Percentiles rank a stretch among this genome's conserved stretches.
These are phyloP conservation scores for Clohesyomyces aquaticus DNA, from an alignment of 495 filamentous ascomycete species.

Conservation along the genomic window DNA sequence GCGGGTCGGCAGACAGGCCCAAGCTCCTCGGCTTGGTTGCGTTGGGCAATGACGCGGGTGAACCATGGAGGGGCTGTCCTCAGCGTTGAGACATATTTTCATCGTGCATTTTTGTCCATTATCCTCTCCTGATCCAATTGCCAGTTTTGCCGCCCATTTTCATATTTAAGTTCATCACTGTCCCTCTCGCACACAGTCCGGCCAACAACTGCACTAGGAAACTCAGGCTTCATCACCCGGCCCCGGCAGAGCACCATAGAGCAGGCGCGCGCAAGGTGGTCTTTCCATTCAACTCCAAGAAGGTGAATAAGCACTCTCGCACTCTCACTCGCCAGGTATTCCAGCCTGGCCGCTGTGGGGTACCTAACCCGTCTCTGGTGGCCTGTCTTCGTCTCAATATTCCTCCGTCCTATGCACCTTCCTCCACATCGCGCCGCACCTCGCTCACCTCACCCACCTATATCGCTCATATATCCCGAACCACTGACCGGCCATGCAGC, in stretches of 20 bases:
- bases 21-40: too few species aligned
- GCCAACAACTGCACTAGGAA: constrained; percentile 8
- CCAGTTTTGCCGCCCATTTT: not conserved
- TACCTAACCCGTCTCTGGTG: too few species aligned
- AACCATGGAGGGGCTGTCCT: not conserved
- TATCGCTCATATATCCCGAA: not conserved
- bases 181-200: not conserved
- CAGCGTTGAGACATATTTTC: not conserved
- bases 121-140: constrained; percentile 11
- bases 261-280: too few species aligned
- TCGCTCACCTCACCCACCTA: too few species aligned
- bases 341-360: too few species aligned
- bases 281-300: too few species aligned
- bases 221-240: too few species aligned
- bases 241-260: too few species aligned
- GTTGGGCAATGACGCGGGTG: not conserved
- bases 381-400: too few species aligned
- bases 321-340: too few species aligned
- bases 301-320: too few species aligned
- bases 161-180: not conserved
- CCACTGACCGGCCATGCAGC: constrained; percentile 18
- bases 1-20: too few species aligned
- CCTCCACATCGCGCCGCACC: not conserved
- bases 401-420: not conserved
- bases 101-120: not conserved